phyloP scores from a whole-genome alignment of 1,139 yeast genomes.

The Geotrichum restrictum region DNA sequence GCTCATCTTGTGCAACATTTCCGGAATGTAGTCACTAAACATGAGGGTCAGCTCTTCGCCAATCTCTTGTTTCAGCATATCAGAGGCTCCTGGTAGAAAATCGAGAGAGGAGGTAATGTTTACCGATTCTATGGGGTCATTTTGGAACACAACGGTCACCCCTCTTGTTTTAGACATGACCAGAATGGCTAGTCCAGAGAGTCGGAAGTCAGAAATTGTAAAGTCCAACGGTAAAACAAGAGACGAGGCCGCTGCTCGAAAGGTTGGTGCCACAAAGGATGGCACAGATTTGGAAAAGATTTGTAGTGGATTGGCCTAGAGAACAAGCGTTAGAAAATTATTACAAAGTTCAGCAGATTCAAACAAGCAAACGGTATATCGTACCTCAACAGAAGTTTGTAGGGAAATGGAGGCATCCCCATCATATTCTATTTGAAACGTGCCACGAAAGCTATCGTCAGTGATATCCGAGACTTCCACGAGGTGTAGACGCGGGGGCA shows the following conservation, averaged over 20 bases:
- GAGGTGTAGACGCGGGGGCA: conserved; percentile 66
- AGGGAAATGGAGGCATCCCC: conserved; percentile 70
- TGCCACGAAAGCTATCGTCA: conserved; percentile 65
- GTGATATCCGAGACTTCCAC: conserved; percentile 72
- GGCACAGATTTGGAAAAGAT: conserved; percentile 46
- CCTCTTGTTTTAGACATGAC: conserved; percentile 69
- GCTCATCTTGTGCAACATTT: conserved; percentile 56
- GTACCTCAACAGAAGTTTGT: conserved; percentile 62
- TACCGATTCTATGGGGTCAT: conserved; percentile 73
- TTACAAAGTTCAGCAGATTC: not conserved
- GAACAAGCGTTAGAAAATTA: not conserved
- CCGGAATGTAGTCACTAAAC: conserved; percentile 73
- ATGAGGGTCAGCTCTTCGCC: conserved; percentile 67
- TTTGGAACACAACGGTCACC: conserved; percentile 65
- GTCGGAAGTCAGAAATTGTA: conserved; percentile 56
- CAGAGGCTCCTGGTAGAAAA: conserved; percentile 67
- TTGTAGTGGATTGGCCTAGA: conserved; percentile 59
- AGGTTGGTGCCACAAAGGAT: conserved; percentile 52
- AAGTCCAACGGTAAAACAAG: conserved; percentile 66
- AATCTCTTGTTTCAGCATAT: conserved; percentile 62
- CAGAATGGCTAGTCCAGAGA: conserved; percentile 65
- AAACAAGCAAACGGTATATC: not conserved
- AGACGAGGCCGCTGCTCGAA: conserved; percentile 50
- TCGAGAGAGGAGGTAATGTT: conserved; percentile 71
- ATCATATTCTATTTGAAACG: conserved; percentile 63